A percentile compares a stretch with the other conserved stretches of the same genome.
Conservation (phyloP, 345 rosid species). For the Conringia planisiliqua region DNA sequence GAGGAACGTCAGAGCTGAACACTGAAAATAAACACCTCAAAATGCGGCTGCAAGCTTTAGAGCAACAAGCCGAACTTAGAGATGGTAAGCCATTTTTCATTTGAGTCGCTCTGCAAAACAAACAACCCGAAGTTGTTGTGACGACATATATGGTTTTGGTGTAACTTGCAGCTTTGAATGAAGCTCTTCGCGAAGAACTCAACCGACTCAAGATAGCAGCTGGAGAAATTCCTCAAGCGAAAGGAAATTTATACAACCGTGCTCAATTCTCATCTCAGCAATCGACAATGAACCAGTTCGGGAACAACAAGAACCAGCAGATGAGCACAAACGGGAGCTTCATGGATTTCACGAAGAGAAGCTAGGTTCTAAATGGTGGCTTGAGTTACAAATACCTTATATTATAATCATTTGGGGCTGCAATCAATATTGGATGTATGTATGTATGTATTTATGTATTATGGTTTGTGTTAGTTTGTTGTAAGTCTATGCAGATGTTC, state of each 20-base stretch:
- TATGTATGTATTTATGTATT: conserved; percentile 19
- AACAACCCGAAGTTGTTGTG: background rate
- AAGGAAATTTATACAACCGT: conserved; percentile 54
- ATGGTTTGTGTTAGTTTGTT: conserved; percentile 9
- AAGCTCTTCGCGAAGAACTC: conserved; percentile 77
- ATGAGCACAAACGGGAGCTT: conserved; percentile 42
- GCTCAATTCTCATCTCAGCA: conserved; percentile 47
- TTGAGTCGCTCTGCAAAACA: background rate
- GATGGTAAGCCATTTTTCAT: conserved; percentile 23
- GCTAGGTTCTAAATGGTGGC: conserved; percentile 11
- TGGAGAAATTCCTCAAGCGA: conserved; percentile 56
- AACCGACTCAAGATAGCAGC: conserved; percentile 84
- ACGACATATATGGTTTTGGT: background rate
- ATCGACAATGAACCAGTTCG: conserved; percentile 45
- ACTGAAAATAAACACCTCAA: conserved; percentile 36
- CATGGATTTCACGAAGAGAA: conserved; percentile 47
- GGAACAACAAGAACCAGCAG: conserved; percentile 43
- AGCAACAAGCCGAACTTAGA: conserved; percentile 31
- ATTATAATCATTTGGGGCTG: conserved; percentile 23
- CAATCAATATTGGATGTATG: background rate
- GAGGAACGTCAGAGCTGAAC: conserved; percentile 33
- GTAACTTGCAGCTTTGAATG: conserved; percentile 66
- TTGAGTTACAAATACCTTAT: background rate
- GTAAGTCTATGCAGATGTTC: conserved; percentile 11
- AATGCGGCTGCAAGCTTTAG: conserved; percentile 31